These are phyloP conservation scores for Saturnispora sekii DNA, from an alignment of 805 yeast genomes.

Conservation along the genomic window DNA sequence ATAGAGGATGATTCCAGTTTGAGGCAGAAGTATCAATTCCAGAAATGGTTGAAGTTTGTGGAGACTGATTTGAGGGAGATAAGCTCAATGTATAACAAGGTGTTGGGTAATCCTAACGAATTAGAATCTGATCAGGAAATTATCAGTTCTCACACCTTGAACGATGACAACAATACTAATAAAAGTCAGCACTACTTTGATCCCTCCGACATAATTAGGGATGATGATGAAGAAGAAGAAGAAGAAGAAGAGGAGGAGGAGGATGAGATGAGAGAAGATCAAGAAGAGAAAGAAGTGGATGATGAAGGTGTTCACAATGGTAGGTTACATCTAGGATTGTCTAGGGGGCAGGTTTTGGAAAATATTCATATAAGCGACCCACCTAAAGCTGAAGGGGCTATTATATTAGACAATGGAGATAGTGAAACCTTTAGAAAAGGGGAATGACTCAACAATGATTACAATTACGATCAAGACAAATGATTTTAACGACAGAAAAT, in stretches of 20 bases:
- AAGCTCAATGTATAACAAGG: conserved; percentile 47
- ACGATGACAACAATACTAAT: conserved; percentile 1
- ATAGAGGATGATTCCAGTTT: background rate
- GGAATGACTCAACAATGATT: conserved; percentile 13
- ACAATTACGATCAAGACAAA: conserved; percentile 1
- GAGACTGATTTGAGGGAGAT: conserved; percentile 40
- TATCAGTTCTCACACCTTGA: conserved; percentile 2
- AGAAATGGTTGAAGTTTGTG: conserved; percentile 41
- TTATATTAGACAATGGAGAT: conserved; percentile 30
- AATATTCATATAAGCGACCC: conserved; percentile 13
- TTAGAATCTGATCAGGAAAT: conserved; percentile 8
- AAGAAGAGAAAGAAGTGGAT: background rate
- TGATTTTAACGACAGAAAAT: background rate
- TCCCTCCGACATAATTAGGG: conserved; percentile 3
- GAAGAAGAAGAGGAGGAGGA: conserved; percentile 4
- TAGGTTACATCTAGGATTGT: conserved; percentile 10
- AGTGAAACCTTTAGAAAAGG: conserved; percentile 33
- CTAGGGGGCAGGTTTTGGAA: conserved; percentile 9
- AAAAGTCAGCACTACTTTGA: conserved; percentile 3
- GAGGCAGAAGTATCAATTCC: conserved; percentile 14
- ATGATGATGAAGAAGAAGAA: conserved; percentile 5
- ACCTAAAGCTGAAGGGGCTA: conserved; percentile 22
- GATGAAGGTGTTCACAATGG: background rate
- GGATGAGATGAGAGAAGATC: conserved; percentile 1
- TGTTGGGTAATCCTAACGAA: conserved; percentile 39